Base-by-base conservation (phyloP, 2,329 filamentous ascomycete genomes). In the Trichoderma atrobrunneum region DNA sequence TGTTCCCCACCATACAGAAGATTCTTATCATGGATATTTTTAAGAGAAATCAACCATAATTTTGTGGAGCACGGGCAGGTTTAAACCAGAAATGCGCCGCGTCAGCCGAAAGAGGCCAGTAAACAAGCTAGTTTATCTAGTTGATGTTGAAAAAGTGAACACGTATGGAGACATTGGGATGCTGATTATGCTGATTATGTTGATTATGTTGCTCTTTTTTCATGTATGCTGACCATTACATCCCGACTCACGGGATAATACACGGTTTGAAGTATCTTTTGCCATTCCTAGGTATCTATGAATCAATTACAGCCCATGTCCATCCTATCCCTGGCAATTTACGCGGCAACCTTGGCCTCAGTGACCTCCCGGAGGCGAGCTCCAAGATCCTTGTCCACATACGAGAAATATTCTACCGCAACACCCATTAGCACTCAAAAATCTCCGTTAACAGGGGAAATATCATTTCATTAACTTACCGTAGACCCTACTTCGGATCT, bases 401-500 rank as follows among this genome's bases (percentile, higher is more conserved):
- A 51, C 5, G 69, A 65, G 21, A 71, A 71, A 26, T 65, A 59
- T 34, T 71, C 69, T 71, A 32, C 32, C 21, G 4, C 48, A 3
- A 12, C 39, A 36, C 14, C 11, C 16, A n/a, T 69, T 69, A 69
- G 66, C 36, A 65, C 36, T 24, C 39, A n/a, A 32, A 48, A 26
- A 34, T 18, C 4, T n/a, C 21, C n/a, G n/a, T 51, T 2, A 51
- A 21, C n/a, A n/a, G 5, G 30, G 5, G 5, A 34, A 21, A 5
- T 10, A 65, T 21, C 1, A 2, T 21, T 54, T 54, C 21, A 2
- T 7, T 1, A n/a, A 51, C 66, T 65, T 5, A 71, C 69, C 69
- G 34, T 71, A 71, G 48, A 71, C 69, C 18, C 61, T 56, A 16
- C 32, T 71, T n/a, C 69, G 60, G 24, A 71, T 62, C 11, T n/a